Conservation (phyloP, 2,329 filamentous ascomycete genomes). For the Fusarium agapanthi region DNA sequence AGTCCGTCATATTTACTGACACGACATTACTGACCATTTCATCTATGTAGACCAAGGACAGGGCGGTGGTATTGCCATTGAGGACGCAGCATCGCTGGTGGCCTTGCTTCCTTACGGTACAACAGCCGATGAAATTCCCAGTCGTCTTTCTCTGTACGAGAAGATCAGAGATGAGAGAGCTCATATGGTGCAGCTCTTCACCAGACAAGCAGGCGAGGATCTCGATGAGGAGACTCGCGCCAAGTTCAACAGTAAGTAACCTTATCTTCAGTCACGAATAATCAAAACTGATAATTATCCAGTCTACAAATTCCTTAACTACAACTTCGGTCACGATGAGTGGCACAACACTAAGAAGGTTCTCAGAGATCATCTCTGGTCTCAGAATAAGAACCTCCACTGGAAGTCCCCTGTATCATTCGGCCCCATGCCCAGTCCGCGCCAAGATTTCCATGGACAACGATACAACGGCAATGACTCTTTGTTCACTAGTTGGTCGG, state of each 20-base stretch:
- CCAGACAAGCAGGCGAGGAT: conserved; percentile 62
- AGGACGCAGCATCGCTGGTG: conserved; percentile 69
- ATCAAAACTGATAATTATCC: background rate
- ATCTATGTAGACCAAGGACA: conserved; percentile 27
- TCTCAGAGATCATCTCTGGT: conserved; percentile 25
- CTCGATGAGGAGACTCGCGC: conserved; percentile 47
- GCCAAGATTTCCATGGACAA: conserved; percentile 19
- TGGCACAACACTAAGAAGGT: conserved; percentile 26
- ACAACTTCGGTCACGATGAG: conserved; percentile 35
- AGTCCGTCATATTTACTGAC: fast-evolving
- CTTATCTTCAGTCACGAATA: fast-evolving
- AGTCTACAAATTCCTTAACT: conserved; percentile 25
- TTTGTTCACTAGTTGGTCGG: conserved; percentile 54
- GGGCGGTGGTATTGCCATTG: conserved; percentile 68
- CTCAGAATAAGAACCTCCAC: background rate
- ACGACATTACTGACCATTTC: fast-evolving
- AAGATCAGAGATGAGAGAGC: conserved; percentile 66
- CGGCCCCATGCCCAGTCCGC: conserved; percentile 35
- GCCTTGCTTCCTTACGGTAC: conserved; percentile 62
- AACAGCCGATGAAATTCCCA: conserved; percentile 55
- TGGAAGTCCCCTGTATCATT: conserved; percentile 37
- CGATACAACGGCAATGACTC: conserved; percentile 24
- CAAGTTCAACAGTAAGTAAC: conserved; percentile 52
- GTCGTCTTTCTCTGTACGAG: conserved; percentile 67
- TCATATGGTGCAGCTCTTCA: conserved; percentile 64